These are phyloP conservation scores for Cladophialophora immunda DNA, from an alignment of 2,329 filamentous ascomycete species.

Conservation along the genomic window DNA sequence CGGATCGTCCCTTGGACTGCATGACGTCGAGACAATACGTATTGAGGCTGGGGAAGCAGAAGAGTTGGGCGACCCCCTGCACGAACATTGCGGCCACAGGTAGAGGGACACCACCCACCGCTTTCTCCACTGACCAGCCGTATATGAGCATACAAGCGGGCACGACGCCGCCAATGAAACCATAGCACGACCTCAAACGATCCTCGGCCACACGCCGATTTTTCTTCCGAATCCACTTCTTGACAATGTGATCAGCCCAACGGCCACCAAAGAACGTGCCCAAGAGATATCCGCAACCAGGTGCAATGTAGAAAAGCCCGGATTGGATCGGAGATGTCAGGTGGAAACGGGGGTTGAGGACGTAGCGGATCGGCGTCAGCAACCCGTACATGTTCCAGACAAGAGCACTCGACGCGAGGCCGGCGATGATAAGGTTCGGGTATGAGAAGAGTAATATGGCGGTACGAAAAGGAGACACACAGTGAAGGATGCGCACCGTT, in stretches of 20 bases:
- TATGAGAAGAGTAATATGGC: slow-evolving; percentile 72
- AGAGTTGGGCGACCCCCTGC: slow-evolving; percentile 77
- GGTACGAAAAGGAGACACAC: slow-evolving; percentile 71
- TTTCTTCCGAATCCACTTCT: slow-evolving; percentile 68
- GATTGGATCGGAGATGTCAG: slow-evolving; percentile 72
- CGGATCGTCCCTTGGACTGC: slow-evolving; percentile 66
- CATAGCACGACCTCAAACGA: slow-evolving; percentile 67
- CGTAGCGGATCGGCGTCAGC: slow-evolving; percentile 74
- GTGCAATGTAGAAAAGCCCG: slow-evolving; percentile 77
- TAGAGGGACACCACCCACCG: slow-evolving; percentile 62
- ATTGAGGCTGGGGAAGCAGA: slow-evolving; percentile 78
- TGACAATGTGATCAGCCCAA: slow-evolving; percentile 73
- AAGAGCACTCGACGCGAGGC: slow-evolving; percentile 67
- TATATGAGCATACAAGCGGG: slow-evolving; percentile 73
- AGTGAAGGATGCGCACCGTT: slow-evolving; percentile 64
- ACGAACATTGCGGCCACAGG: slow-evolving; percentile 78
- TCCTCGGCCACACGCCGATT: slow-evolving; percentile 73
- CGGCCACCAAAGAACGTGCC: slow-evolving; percentile 77
- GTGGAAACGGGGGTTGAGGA: slow-evolving; percentile 77
- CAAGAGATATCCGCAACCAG: slow-evolving; percentile 73
- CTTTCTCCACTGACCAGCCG: slow-evolving; percentile 69
- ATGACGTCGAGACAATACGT: slow-evolving; percentile 86
- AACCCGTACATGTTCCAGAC: slow-evolving; percentile 80
- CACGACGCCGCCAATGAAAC: slow-evolving; percentile 66
- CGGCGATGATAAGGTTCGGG: slow-evolving; percentile 72